phyloP scores from a whole-genome alignment of 495 filamentous ascomycete species.

The Sordaria brevicollis region DNA sequence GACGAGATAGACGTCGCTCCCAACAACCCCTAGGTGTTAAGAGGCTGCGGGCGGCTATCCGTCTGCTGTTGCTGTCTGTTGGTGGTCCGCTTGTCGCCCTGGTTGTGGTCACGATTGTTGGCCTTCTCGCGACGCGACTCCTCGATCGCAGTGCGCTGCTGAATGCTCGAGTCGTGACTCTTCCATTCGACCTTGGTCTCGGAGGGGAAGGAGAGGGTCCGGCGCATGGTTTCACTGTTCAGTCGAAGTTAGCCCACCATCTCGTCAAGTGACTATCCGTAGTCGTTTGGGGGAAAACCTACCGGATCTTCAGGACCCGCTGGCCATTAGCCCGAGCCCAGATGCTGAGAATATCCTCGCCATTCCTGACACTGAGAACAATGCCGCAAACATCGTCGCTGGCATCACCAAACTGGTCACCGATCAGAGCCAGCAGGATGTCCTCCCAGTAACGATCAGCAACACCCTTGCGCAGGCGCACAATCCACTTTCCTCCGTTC shows the following conservation, averaged over 20 bases:
- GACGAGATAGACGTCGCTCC: background rate
- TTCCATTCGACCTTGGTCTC: conserved; percentile 93
- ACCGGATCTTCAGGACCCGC: conserved; percentile 95
- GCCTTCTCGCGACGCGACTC: conserved; percentile 72
- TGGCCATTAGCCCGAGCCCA: conserved; percentile 91
- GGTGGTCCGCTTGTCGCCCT: conserved; percentile 30
- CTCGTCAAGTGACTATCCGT: background rate
- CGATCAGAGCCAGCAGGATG: conserved; percentile 78
- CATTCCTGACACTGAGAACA: conserved; percentile 86
- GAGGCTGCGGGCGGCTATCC: conserved; percentile 5
- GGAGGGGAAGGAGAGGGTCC: conserved; percentile 68
- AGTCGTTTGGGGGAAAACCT: conserved; percentile 19
- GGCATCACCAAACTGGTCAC: conserved; percentile 91
- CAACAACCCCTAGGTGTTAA: background rate
- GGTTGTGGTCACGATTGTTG: conserved; percentile 33
- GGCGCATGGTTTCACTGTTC: conserved; percentile 81
- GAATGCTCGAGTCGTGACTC: conserved; percentile 75
- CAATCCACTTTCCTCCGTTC: conserved; percentile 92
- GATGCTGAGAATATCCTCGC: conserved; percentile 94
- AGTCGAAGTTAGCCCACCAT: conserved; percentile 1
- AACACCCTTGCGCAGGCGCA: conserved; percentile 91
- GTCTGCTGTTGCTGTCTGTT: conserved; percentile 17
- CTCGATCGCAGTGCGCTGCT: conserved; percentile 70
- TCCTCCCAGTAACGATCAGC: conserved; percentile 98
- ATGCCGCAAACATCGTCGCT: conserved; percentile 90